These are phyloP conservation scores for Solanum microdontum DNA, from an alignment of 257 asterid genomes.

Conservation along the genomic window DNA sequence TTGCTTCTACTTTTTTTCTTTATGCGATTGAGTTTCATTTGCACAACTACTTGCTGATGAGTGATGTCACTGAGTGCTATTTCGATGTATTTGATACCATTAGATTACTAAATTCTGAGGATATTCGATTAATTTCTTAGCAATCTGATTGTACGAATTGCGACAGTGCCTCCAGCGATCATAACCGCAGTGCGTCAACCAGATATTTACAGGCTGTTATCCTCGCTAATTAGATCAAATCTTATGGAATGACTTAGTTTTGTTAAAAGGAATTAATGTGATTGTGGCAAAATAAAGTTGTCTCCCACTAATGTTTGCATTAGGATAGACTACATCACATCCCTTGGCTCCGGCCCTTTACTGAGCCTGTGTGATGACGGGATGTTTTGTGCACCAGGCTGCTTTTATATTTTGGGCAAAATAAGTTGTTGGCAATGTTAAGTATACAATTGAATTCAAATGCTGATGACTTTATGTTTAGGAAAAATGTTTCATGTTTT, in stretches of 20 bases:
- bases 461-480: not conserved
- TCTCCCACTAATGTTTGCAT: not conserved
- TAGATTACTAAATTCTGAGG: not conserved
- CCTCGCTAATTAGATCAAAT: not conserved
- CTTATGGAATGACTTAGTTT: not conserved
- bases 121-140: not conserved
- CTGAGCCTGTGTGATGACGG: not conserved
- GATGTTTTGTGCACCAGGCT: not conserved
- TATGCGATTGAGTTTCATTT: not conserved
- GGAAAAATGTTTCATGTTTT: not conserved
- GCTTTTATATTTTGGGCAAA: not conserved
- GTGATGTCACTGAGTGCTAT: not conserved
- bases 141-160: accelerated
- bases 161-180: not conserved
- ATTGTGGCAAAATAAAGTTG: not conserved
- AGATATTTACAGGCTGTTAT: not conserved
- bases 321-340: not conserved
- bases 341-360: not conserved
- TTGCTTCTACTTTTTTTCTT: not conserved
- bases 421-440: not conserved
- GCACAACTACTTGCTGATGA: not conserved
- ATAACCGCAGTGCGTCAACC: not conserved
- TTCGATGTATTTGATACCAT: not conserved
- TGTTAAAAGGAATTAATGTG: not conserved
- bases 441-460: not conserved